These are phyloP conservation scores for Wickerhamomyces sp. DNA, from an alignment of 1,139 yeast species.

Conservation along the genomic window DNA sequence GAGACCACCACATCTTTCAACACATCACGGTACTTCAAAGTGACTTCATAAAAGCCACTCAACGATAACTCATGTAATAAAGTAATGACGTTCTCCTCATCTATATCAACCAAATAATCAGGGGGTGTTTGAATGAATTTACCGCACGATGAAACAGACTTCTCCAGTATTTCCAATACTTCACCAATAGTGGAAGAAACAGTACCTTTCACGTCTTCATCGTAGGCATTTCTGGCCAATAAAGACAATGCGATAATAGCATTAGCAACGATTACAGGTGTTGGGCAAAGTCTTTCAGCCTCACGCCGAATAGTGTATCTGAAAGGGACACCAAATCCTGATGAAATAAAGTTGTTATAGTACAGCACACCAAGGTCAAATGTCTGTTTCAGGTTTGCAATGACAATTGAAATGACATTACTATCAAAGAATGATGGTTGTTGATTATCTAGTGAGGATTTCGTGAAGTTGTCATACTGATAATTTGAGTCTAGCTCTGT, in stretches of 20 bases:
- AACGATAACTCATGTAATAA: conserved; percentile 58
- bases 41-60: conserved; percentile 58
- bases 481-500: conserved; percentile 9
- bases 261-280: conserved; percentile 57
- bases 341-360: conserved; percentile 22
- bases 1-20: conserved; percentile 59
- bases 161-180: conserved; percentile 52
- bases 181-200: conserved; percentile 53
- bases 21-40: conserved; percentile 55
- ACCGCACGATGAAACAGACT: conserved; percentile 52
- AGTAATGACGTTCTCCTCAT: conserved; percentile 40
- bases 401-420: conserved; percentile 10
- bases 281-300: conserved; percentile 52
- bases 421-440: conserved; percentile 15
- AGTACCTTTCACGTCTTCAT: conserved; percentile 55
- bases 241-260: conserved; percentile 59
- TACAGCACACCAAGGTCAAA: conserved; percentile 15
- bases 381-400: conserved; percentile 5
- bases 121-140: conserved; percentile 34
- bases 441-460: conserved; percentile 9
- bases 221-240: conserved; percentile 53
- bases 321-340: conserved; percentile 42
- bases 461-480: conserved; percentile 22
- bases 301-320: conserved; percentile 46
- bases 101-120: conserved; percentile 19